A percentile compares a stretch with the other conserved stretches of the same genome.
Conservation (phyloP, 495 filamentous ascomycete species). For the Trichocladium uniseriatum region DNA sequence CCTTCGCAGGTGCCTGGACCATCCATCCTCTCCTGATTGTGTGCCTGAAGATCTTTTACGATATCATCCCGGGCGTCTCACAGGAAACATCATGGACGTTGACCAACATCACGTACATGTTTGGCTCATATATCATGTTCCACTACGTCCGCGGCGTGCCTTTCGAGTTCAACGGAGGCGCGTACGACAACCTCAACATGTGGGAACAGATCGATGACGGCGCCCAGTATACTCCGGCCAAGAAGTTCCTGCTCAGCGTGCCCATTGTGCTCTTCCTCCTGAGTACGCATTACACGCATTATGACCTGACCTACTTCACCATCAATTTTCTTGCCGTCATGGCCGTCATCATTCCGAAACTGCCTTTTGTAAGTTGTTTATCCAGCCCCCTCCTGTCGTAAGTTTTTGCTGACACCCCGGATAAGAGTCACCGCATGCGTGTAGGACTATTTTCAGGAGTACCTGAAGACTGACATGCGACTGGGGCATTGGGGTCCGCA, state of each 20-base stretch:
- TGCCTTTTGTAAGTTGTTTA: constrained; percentile 68
- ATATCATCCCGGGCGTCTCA: constrained; percentile 86
- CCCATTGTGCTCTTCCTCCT: constrained; percentile 89
- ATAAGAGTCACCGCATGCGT: constrained; percentile 61
- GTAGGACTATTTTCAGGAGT: constrained; percentile 55
- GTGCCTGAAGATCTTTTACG: constrained; percentile 86
- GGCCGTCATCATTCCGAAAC: constrained; percentile 87
- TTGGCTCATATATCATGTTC: constrained; percentile 98
- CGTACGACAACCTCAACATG: constrained; percentile 99
- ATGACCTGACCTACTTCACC: constrained; percentile 89
- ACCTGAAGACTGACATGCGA: constrained; percentile 42
- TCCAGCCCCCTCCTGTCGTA: background rate
- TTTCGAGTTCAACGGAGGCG: constrained; percentile 98
- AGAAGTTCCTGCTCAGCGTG: constrained; percentile 93
- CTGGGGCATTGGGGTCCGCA: constrained; percentile 15
- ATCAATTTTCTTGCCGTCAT: constrained; percentile 92
- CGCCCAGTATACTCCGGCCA: constrained; percentile 94
- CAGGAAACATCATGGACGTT: constrained; percentile 98
- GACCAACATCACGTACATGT: constrained; percentile 98
- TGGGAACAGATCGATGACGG: constrained; percentile 99
- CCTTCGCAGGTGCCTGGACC: constrained; percentile 76
- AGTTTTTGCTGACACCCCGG: constrained; percentile 1
- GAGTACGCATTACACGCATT: constrained; percentile 98
- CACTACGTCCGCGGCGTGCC: constrained; percentile 96
- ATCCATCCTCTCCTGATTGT: constrained; percentile 91